Conservation (phyloP, 768 basidiomycete genomes). For the Cubamyces lactineus region DNA sequence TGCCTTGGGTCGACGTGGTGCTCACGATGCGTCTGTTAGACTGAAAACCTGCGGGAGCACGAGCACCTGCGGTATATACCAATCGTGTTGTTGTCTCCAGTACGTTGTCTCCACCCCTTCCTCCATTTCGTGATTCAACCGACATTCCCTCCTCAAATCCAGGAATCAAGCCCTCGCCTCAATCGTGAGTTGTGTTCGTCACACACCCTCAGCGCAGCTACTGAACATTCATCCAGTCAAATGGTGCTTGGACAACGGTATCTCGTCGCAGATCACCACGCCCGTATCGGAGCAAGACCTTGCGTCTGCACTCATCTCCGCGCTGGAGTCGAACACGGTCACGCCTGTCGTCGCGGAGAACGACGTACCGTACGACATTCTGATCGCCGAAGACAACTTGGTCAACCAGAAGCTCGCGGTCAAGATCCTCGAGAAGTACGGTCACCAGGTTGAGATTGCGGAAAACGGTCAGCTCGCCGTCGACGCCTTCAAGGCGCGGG, state of each 20-base stretch:
- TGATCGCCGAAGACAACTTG: slow-evolving; percentile 95
- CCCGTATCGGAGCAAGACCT: slow-evolving; percentile 89
- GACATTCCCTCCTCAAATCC: slow-evolving; percentile 3
- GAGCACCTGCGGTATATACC: slow-evolving; percentile 97
- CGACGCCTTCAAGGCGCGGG: slow-evolving; percentile 84
- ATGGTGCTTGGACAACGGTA: slow-evolving; percentile 96
- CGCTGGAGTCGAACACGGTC: slow-evolving; percentile 93
- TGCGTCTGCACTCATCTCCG: slow-evolving; percentile 88
- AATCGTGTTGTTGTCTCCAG: slow-evolving; percentile 85
- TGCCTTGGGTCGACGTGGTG: not conserved
- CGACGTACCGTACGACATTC: slow-evolving; percentile 87
- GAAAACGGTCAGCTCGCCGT: slow-evolving; percentile 96
- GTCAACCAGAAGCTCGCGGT: slow-evolving; percentile 96
- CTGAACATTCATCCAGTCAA: slow-evolving; percentile 61
- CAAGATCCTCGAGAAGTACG: slow-evolving; percentile 95
- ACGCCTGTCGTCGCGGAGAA: slow-evolving; percentile 85
- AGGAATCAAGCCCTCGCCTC: slow-evolving; percentile 63
- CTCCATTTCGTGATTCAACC: not conserved
- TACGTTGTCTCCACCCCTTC: slow-evolving; percentile 30
- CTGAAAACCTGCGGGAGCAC: slow-evolving; percentile 85
- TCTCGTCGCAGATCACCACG: slow-evolving; percentile 92
- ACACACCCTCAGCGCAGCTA: slow-evolving; percentile 19
- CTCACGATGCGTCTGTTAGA: slow-evolving; percentile 47
- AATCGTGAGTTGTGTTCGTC: slow-evolving; percentile 57
- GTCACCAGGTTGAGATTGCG: slow-evolving; percentile 94